These are phyloP conservation scores for Chytridium lagenaria DNA, from an alignment of 371 early-diverging fungal genomes.

Conservation along the genomic window DNA sequence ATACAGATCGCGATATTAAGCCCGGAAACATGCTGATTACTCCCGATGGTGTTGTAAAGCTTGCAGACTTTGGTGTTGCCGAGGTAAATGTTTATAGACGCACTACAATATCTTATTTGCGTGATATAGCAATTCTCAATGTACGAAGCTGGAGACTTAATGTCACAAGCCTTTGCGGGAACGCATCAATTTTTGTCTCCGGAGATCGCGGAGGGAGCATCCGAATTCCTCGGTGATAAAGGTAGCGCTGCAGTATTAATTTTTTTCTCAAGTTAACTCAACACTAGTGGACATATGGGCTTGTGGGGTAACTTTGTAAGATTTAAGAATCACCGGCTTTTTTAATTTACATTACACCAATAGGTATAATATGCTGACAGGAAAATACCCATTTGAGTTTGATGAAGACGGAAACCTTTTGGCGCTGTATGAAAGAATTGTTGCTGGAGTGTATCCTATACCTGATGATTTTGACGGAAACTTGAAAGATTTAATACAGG, in stretches of 20 bases:
- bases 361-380: constrained; percentile 59
- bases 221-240: constrained; percentile 42
- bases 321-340: background rate
- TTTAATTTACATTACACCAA: background rate
- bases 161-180: constrained; percentile 52
- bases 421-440: constrained; percentile 49
- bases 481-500: constrained; percentile 37
- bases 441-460: constrained; percentile 42
- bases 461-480: constrained; percentile 38
- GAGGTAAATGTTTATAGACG: constrained; percentile 42
- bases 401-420: constrained; percentile 49
- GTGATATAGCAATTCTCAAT: constrained; percentile 47
- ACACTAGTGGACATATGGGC: constrained; percentile 62
- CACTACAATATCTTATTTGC: background rate
- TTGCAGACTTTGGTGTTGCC: constrained; percentile 65
- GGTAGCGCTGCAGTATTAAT: constrained; percentile 27
- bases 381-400: constrained; percentile 59
- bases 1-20: constrained; percentile 73
- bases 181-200: constrained; percentile 63
- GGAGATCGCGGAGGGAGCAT: constrained; percentile 53
- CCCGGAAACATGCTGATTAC: constrained; percentile 73
- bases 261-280: background rate
- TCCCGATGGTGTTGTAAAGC: constrained; percentile 60
- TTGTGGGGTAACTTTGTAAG: constrained; percentile 57
- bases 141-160: constrained; percentile 46